Conservation (phyloP, 371 early-diverging fungal species). For the Actinomucor elegans region DNA sequence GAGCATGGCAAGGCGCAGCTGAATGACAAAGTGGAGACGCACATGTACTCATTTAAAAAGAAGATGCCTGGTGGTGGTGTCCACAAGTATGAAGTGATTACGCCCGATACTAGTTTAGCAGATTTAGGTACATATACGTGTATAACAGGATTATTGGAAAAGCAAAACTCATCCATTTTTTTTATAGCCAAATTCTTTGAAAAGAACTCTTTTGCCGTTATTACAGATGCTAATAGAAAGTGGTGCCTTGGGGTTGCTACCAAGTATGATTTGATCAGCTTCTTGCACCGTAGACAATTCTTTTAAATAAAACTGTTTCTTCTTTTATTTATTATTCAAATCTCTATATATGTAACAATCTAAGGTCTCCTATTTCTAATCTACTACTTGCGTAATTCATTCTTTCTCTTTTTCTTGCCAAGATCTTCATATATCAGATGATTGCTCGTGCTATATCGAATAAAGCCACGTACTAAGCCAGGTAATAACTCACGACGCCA, state of each 20-base stretch:
- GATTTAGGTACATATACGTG: slow-evolving; percentile 70
- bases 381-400: background rate
- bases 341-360: too few relatives aligned
- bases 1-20: slow-evolving; percentile 50
- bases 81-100: slow-evolving; percentile 68
- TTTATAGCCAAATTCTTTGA: slow-evolving; percentile 68
- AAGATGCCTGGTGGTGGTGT: slow-evolving; percentile 6
- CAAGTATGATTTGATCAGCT: slow-evolving; percentile 76
- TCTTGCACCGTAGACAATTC: slow-evolving; percentile 56
- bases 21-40: slow-evolving; percentile 50
- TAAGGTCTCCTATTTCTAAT: too few relatives aligned
- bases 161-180: too few relatives aligned
- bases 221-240: slow-evolving; percentile 79
- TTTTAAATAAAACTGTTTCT: slow-evolving; percentile 31
- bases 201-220: slow-evolving; percentile 77
- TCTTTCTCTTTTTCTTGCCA: background rate
- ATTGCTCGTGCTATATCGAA: too few relatives aligned
- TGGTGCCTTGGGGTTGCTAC: slow-evolving; percentile 85
- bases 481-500: slow-evolving; percentile 46
- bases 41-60: slow-evolving; percentile 67
- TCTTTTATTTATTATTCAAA: too few relatives aligned
- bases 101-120: slow-evolving; percentile 77
- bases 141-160: too few relatives aligned
- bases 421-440: too few relatives aligned
- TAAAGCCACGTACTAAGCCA: background rate